Evolutionary conservation across 306 rosid species (phyloP), one percentile per base, ranked within the genome.

Genomic region (Betula pendula): DNA sequence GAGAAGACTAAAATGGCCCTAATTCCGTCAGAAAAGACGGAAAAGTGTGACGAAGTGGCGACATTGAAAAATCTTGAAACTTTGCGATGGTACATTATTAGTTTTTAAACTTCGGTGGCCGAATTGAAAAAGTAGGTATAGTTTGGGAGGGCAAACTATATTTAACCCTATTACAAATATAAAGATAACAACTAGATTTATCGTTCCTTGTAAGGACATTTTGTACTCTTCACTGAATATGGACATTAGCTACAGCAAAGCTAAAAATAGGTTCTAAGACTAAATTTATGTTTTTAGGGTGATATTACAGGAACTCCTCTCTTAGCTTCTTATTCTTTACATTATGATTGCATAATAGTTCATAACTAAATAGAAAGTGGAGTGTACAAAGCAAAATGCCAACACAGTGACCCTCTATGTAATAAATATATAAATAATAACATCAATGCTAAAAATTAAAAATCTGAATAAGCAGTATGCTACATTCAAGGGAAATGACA

Each of bases 251-350:
- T 58, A 20, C 55, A 52, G 68, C 31, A 69, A 68, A 40, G 62
- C 22, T 29, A 33, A 74, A 52, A 40, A 43, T 70, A 43, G 24
- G n/a, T 59, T 73, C 58, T 42, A 44, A 49, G 60, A 53, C 35
- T 35, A 51, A 49, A 59, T 5, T 5, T 59, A 59, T 5, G 67
- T 14, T 5, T 59, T 13, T 12, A 27, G 40, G 40, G n/a, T 0
- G 1, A 59, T 15, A 62, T 33, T 62, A 8, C 42, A 62, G 40
- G 22, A 24, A 49, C 20, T 73, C 75, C 73, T 68, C 77, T 35
- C 65, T 68, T 29, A 58, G 35, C 70, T 40, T 63, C 52, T 20
- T 75, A 60, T 38, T 51, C 48, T 22, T 24, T 71, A 58, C 80
- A 73, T 45, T 43, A 68, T 35, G 44, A 38, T 44, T 69, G 72